These are phyloP conservation scores for Exophiala mesophila DNA, from an alignment of 2,329 filamentous ascomycete genomes.

Conservation along the genomic window DNA sequence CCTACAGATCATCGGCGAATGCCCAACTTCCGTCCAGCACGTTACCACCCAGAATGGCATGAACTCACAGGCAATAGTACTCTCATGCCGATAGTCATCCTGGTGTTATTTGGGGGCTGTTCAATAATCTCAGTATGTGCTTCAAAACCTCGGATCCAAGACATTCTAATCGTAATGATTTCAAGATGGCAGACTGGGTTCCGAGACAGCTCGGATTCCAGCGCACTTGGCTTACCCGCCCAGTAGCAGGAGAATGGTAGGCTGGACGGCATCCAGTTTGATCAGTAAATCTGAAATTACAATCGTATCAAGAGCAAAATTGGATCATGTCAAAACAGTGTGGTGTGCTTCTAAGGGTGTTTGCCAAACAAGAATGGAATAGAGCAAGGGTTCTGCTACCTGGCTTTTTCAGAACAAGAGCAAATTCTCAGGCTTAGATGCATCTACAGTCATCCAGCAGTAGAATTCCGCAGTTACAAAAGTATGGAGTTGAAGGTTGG, in stretches of 20 bases:
- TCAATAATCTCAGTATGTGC: neutral
- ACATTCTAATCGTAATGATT: neutral
- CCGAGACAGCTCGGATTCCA: slow-evolving; percentile 4
- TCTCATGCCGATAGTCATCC: neutral
- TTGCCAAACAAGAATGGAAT: no score
- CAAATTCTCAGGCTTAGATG: no score
- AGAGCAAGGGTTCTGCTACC: no score
- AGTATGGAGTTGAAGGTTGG: no score
- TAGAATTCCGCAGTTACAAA: no score
- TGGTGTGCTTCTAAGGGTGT: no score
- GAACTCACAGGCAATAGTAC: slow-evolving; percentile 3
- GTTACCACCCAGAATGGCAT: slow-evolving; percentile 8
- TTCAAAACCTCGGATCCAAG: neutral
- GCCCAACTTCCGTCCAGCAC: slow-evolving; percentile 41
- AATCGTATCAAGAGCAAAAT: no score
- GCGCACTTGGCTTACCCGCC: neutral
- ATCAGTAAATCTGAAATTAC: no score
- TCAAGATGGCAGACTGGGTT: slow-evolving; percentile 5
- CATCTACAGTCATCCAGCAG: no score
- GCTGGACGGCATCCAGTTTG: no score
- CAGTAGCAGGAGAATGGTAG: slow-evolving; percentile 9
- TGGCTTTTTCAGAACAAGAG: no score
- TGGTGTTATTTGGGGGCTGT: slow-evolving; percentile 7
- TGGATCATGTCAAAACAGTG: no score
- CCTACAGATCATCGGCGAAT: slow-evolving; percentile 45